Conservation (phyloP, 2,329 filamentous ascomycete genomes). For the Sclerotinia trifoliorum region DNA sequence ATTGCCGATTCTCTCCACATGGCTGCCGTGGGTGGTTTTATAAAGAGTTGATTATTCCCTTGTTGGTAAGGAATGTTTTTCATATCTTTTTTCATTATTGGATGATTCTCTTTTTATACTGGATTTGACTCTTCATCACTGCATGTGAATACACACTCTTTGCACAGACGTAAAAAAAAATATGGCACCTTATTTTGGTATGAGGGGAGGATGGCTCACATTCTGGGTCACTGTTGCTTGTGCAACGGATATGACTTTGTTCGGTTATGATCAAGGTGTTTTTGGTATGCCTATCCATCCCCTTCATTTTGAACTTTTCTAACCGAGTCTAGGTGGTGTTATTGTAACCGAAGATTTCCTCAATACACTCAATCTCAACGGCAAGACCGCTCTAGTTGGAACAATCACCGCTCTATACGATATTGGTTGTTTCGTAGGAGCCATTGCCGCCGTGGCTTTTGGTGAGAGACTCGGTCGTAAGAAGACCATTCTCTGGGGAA, state of each 20-base stretch:
- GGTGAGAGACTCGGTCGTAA: conserved; percentile 43
- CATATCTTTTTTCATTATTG: not conserved
- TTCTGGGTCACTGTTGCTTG: conserved; percentile 54
- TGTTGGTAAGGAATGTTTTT: not conserved
- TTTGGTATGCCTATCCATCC: conserved; percentile 36
- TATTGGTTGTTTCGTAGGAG: conserved; percentile 49
- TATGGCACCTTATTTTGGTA: conserved; percentile 47
- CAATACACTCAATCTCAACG: conserved; percentile 37
- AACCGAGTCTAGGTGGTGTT: conserved; percentile 43
- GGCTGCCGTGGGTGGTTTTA: not conserved
- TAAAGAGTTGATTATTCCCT: conserved; percentile 12
- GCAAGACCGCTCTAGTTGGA: conserved; percentile 34
- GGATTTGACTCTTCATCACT: not conserved
- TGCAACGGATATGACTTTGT: conserved; percentile 46
- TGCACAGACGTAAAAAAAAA: not conserved
- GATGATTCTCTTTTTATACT: not conserved
- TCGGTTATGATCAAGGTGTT: conserved; percentile 51
- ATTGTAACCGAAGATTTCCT: conserved; percentile 48
- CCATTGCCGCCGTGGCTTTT: conserved; percentile 36
- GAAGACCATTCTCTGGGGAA: conserved; percentile 32
- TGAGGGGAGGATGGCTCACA: conserved; percentile 54
- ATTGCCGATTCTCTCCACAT: not conserved
- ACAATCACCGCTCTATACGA: conserved; percentile 52
- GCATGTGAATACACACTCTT: conserved; percentile 4
- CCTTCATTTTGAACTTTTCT: not conserved